phyloP scores from a whole-genome alignment of 768 basidiomycete species.

The Trametes meyenii region DNA sequence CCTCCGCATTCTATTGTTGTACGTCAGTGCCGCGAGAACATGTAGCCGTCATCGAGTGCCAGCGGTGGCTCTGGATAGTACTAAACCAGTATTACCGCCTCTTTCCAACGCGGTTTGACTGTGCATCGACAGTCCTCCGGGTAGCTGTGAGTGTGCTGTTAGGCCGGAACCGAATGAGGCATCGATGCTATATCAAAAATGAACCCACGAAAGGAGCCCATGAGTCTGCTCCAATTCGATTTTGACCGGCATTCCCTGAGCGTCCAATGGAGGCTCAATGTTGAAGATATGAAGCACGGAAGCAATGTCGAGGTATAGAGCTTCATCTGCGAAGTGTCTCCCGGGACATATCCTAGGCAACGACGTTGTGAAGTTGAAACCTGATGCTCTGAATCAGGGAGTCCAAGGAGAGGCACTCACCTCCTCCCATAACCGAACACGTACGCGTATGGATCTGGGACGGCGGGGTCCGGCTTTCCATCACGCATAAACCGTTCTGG shows the following conservation, averaged over 20 bases:
- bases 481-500: constrained; percentile 71
- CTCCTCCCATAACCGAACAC: constrained; percentile 33
- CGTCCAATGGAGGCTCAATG: constrained; percentile 18
- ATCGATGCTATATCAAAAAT: neutral
- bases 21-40: too few species aligned
- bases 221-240: neutral
- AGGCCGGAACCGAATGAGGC: too few species aligned
- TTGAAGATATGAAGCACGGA: constrained; percentile 25
- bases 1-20: too few species aligned
- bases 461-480: constrained; percentile 68
- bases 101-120: constrained; percentile 11
- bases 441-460: constrained; percentile 12
- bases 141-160: neutral
- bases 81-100: neutral
- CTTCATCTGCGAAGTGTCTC: constrained; percentile 14
- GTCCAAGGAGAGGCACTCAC: neutral
- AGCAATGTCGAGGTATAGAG: constrained; percentile 20
- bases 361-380: neutral
- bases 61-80: neutral
- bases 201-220: constrained; percentile 13
- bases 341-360: constrained; percentile 23
- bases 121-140: constrained; percentile 13
- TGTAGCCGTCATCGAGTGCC: too few species aligned
- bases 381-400: neutral
- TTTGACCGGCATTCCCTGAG: neutral